A percentile compares a stretch with the other conserved stretches of the same genome.
These are phyloP conservation scores for Orbilia brochopaga DNA, from an alignment of 2,329 filamentous ascomycete species.

Conservation along the genomic window DNA sequence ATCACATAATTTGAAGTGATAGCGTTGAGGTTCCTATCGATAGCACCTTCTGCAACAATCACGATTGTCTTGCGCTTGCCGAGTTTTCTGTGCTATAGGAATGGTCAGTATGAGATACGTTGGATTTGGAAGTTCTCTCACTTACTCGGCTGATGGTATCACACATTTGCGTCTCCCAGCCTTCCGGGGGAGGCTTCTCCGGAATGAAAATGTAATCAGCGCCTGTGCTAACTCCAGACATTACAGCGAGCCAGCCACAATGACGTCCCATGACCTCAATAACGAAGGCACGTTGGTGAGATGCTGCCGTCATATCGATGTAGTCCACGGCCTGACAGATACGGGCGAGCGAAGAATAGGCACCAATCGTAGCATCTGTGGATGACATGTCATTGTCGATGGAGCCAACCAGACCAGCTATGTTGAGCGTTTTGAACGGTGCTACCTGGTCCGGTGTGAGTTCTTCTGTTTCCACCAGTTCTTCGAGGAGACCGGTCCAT, in stretches of 20 bases:
- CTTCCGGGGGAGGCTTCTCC: constrained; percentile 83
- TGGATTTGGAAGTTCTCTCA: constrained; percentile 7
- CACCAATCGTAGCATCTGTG: constrained; percentile 96
- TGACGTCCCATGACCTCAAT: constrained; percentile 98
- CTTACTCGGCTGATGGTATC: constrained; percentile 73
- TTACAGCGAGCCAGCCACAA: constrained; percentile 95
- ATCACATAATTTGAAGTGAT: constrained; percentile 84
- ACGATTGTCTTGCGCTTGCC: constrained; percentile 98
- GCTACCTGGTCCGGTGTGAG: constrained; percentile 73
- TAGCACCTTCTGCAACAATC: constrained; percentile 93
- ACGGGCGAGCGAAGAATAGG: constrained; percentile 87
- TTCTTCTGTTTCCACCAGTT: constrained; percentile 77
- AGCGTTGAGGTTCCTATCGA: constrained; percentile 81
- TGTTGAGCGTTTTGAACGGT: constrained; percentile 86
- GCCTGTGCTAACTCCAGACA: constrained; percentile 92
- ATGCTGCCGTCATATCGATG: constrained; percentile 92
- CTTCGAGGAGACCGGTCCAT: constrained; percentile 85
- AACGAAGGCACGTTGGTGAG: constrained; percentile 94
- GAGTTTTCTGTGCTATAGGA: constrained; percentile 74
- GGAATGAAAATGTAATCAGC: constrained; percentile 98
- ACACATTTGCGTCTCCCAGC: constrained; percentile 91
- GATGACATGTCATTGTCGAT: constrained; percentile 98
- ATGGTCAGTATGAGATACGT: constrained; percentile 53
- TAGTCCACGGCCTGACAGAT: constrained; percentile 97
- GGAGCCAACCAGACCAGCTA: constrained; percentile 92